Percentiles rank a stretch among this genome's conserved stretches.
Conservation (phyloP, 805 yeast species). For the Lachancea lanzarotensis region DNA sequence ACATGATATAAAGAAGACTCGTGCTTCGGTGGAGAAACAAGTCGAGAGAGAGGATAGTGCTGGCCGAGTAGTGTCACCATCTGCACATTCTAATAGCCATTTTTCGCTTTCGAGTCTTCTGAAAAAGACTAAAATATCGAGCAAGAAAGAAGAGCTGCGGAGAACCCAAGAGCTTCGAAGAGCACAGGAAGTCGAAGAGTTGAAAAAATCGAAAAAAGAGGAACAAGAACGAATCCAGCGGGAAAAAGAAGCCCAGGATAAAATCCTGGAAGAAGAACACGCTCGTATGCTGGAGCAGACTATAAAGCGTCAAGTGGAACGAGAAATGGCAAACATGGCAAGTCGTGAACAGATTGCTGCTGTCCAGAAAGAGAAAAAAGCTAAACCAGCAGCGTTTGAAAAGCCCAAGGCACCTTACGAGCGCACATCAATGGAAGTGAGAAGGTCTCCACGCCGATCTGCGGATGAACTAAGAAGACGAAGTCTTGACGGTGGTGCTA, state of each 20-base stretch:
- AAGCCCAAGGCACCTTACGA: not conserved
- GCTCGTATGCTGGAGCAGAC: slow-evolving; percentile 20
- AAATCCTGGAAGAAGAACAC: slow-evolving; percentile 13
- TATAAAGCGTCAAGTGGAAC: slow-evolving; percentile 23
- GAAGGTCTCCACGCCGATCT: slow-evolving; percentile 7
- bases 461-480: slow-evolving; percentile 10
- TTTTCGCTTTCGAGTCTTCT: slow-evolving; percentile 8
- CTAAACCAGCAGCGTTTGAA: slow-evolving; percentile 6
- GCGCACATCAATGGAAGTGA: slow-evolving; percentile 7
- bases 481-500: slow-evolving; percentile 13
- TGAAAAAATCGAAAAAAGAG: slow-evolving; percentile 15
- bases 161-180: slow-evolving; percentile 19
- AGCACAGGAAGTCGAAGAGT: slow-evolving; percentile 19
- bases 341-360: not conserved
- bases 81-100: slow-evolving; percentile 2
- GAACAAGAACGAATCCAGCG: slow-evolving; percentile 8
- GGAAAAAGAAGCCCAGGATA: slow-evolving; percentile 1
- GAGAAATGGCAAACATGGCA: slow-evolving; percentile 17
- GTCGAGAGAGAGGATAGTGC: slow-evolving; percentile 5
- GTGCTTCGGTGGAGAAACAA: slow-evolving; percentile 7
- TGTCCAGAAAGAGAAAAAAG: slow-evolving; percentile 11
- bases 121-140: slow-evolving; percentile 5
- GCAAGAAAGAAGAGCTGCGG: slow-evolving; percentile 9
- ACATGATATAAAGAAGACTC: slow-evolving; percentile 21
- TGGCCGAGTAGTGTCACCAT: not conserved